These are phyloP conservation scores for Colletotrichum eleusines DNA, from an alignment of 2,329 filamentous ascomycete species.

Conservation along the genomic window DNA sequence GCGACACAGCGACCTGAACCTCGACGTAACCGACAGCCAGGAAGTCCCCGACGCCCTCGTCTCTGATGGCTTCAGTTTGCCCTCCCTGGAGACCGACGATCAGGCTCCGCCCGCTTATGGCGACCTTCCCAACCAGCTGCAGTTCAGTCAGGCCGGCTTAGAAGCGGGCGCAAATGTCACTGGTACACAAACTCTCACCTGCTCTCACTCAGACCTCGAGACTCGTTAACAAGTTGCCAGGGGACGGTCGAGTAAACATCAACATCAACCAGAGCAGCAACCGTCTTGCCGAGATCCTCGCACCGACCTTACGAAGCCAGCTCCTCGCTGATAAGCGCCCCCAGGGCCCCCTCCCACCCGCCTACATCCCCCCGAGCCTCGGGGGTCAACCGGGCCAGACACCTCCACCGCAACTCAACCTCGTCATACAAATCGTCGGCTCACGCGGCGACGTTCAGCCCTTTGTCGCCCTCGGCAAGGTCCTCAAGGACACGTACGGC, in stretches of 20 bases:
- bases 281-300: slow-evolving; percentile 75
- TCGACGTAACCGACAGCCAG: slow-evolving; percentile 41
- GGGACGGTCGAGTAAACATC: slow-evolving; percentile 83
- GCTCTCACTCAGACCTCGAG: slow-evolving; percentile 36
- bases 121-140: slow-evolving; percentile 66
- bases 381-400: slow-evolving; percentile 71
- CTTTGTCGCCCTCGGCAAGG: slow-evolving; percentile 77
- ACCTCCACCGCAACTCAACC: slow-evolving; percentile 71
- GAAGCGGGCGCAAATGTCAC: slow-evolving; percentile 71
- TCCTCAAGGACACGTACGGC: slow-evolving; percentile 72
- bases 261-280: slow-evolving; percentile 79
- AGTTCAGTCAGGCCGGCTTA: slow-evolving; percentile 72
- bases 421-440: slow-evolving; percentile 81
- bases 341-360: slow-evolving; percentile 66
- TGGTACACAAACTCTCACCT: slow-evolving; percentile 51
- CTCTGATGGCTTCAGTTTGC: slow-evolving; percentile 55
- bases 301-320: slow-evolving; percentile 71
- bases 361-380: slow-evolving; percentile 80
- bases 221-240: slow-evolving; percentile 52
- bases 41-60: slow-evolving; percentile 50
- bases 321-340: slow-evolving; percentile 59
- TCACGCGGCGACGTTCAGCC: slow-evolving; percentile 82
- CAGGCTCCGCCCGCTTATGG: slow-evolving; percentile 71
- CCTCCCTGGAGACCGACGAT: slow-evolving; percentile 55
- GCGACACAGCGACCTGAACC: slow-evolving; percentile 25